Percentiles rank a stretch among this genome's conserved stretches.
phyloP scores from a whole-genome alignment of 257 asterid species.

The Salvia rosmarinus region DNA sequence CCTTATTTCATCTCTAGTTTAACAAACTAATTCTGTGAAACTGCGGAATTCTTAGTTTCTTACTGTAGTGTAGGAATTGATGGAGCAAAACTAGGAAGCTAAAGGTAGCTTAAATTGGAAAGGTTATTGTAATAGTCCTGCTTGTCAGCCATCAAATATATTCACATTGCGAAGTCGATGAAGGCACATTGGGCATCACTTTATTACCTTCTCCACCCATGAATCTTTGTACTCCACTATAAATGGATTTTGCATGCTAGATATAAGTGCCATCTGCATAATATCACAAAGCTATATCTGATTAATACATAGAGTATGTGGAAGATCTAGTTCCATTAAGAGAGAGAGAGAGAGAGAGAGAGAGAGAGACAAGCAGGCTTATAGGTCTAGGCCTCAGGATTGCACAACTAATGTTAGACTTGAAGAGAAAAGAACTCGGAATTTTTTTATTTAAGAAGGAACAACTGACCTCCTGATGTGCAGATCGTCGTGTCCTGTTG shows the following conservation, averaged over 20 bases:
- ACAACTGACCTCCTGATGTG: conserved; percentile 86
- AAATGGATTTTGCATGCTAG: conserved; percentile 79
- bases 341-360: background rate
- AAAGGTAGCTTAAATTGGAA: background rate
- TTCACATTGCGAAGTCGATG: conserved; percentile 14
- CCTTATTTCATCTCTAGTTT: conserved; percentile 3
- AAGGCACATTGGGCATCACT: conserved; percentile 21
- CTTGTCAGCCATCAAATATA: conserved; percentile 16
- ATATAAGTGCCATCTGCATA: conserved; percentile 84
- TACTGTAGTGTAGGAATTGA: background rate
- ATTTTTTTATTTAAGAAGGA: background rate
- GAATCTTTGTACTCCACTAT: conserved; percentile 95
- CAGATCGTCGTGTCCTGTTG: conserved; percentile 89
- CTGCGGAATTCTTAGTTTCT: too few relatives aligned
- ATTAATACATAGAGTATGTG: conserved; percentile 15
- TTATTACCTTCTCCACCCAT: conserved; percentile 92
- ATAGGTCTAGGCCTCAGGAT: background rate
- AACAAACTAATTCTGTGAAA: background rate
- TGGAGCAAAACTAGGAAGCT: conserved; percentile 11
- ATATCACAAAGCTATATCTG: background rate
- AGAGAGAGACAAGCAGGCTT: background rate
- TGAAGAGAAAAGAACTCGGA: background rate
- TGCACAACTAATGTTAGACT: background rate
- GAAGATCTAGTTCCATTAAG: background rate
- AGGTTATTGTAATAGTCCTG: conserved; percentile 3